These are phyloP conservation scores for Eucalyptus albens DNA, from an alignment of 345 rosid species.

Conservation along the genomic window DNA sequence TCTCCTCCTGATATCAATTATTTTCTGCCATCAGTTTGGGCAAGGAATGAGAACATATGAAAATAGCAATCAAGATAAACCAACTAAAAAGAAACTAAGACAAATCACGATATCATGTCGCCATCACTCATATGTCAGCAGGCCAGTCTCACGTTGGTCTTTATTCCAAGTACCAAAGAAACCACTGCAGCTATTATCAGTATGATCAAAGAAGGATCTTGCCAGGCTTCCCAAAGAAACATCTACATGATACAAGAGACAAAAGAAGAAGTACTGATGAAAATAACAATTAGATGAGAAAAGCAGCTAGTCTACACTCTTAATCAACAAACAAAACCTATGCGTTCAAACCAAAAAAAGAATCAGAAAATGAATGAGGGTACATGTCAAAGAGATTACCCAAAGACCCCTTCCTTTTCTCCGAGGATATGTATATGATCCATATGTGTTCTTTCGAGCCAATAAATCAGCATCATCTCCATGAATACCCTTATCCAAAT, in stretches of 20 bases:
- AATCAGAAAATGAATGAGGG: no score
- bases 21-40: not conserved
- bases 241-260: slow-evolving; percentile 21
- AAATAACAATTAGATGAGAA: not conserved
- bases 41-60: not conserved
- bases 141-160: slow-evolving; percentile 65
- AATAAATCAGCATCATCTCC: slow-evolving; percentile 63
- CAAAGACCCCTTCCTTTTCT: slow-evolving; percentile 80
- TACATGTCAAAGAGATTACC: slow-evolving; percentile 14
- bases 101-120: not conserved
- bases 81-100: not conserved
- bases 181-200: slow-evolving; percentile 81
- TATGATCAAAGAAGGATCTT: slow-evolving; percentile 76
- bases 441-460: slow-evolving; percentile 57
- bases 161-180: slow-evolving; percentile 80
- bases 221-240: slow-evolving; percentile 83
- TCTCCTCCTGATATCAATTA: not conserved
- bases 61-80: not conserved
- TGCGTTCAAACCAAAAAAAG: accelerated
- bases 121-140: not conserved
- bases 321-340: not conserved
- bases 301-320: not conserved
- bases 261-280: not conserved
- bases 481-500: slow-evolving; percentile 53
- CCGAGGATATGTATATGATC: slow-evolving; percentile 83